A percentile compares a stretch with the other conserved stretches of the same genome.
Evolutionary conservation across 805 yeast species (phyloP).

Genomic region (Suhomyces faveliae): DNA sequence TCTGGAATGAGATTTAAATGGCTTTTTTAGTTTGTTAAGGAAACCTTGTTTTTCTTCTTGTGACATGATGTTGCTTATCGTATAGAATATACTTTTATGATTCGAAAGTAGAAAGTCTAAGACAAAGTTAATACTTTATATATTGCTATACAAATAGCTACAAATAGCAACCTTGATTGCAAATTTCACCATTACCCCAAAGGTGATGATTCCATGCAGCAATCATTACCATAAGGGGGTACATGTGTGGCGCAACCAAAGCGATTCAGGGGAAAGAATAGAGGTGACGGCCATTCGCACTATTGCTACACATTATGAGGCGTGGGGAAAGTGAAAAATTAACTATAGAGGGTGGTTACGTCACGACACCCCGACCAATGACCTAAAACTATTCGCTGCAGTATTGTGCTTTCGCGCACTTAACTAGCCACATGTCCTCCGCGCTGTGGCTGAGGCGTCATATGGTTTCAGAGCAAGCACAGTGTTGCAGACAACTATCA

Average conservation of each 20-base stretch:
- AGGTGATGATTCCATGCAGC: conserved; percentile 5
- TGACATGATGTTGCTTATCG: not conserved
- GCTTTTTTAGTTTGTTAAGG: conserved; percentile 22
- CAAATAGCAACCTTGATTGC: conserved; percentile 4
- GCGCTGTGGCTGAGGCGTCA: not conserved
- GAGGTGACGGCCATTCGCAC: not conserved
- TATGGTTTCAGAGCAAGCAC: not conserved
- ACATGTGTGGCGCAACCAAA: conserved; percentile 1
- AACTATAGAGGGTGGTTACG: not conserved
- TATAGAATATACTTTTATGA: not conserved
- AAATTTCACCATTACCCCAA: conserved; percentile 1
- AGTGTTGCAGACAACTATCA: not conserved
- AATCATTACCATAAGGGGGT: not conserved
- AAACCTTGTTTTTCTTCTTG: conserved; percentile 20
- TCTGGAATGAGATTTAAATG: conserved; percentile 17
- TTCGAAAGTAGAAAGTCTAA: too few species aligned
- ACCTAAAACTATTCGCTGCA: not conserved
- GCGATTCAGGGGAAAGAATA: not conserved
- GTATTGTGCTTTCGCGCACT: not conserved
- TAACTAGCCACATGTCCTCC: not conserved
- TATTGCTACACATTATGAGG: not conserved
- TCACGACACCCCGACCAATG: not conserved
- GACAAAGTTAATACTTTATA: not conserved
- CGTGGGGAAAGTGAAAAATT: not conserved
- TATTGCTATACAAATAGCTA: not conserved